A percentile compares a stretch with the other conserved stretches of the same genome.
These are phyloP conservation scores for Erigeron canadensis DNA, from an alignment of 129 eudicot genomes.

Conservation along the genomic window DNA sequence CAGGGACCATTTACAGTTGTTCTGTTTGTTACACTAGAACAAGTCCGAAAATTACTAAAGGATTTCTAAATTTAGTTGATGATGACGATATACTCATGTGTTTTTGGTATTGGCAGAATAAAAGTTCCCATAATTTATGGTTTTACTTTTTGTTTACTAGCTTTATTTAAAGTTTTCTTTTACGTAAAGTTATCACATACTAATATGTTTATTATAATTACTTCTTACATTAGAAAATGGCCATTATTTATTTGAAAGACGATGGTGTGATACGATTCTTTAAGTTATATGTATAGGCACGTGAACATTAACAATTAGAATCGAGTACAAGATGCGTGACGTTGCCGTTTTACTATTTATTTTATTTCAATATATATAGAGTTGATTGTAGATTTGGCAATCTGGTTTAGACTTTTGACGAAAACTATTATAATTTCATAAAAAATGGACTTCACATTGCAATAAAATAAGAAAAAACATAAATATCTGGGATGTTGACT, in stretches of 20 bases:
- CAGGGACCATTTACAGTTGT: conserved; percentile 21
- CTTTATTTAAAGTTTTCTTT: not conserved
- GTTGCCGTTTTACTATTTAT: not conserved
- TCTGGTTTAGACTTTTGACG: not conserved
- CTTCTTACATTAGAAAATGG: no score
- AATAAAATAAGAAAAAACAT: no score
- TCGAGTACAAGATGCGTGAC: not conserved
- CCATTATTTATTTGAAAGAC: no score
- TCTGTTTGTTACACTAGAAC: conserved; percentile 22
- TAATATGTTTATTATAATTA: no score
- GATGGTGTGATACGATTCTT: no score
- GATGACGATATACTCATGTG: not conserved
- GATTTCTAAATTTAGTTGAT: conserved; percentile 7
- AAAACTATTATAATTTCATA: no score
- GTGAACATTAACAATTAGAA: not conserved
- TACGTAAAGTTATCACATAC: not conserved
- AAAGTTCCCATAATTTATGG: not conserved
- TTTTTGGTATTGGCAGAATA: not conserved
- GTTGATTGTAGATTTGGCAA: conserved; percentile 21
- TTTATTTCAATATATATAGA: not conserved
- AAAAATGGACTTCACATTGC: no score
- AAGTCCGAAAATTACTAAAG: conserved; percentile 12
- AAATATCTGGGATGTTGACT: no score
- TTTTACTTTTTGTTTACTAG: not conserved
- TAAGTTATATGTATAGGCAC: not conserved